Evolutionary conservation across 169 alveolate genomes (phyloP), one percentile per base, ranked within the genome.

Genomic region (Plasmodium inui): DNA sequence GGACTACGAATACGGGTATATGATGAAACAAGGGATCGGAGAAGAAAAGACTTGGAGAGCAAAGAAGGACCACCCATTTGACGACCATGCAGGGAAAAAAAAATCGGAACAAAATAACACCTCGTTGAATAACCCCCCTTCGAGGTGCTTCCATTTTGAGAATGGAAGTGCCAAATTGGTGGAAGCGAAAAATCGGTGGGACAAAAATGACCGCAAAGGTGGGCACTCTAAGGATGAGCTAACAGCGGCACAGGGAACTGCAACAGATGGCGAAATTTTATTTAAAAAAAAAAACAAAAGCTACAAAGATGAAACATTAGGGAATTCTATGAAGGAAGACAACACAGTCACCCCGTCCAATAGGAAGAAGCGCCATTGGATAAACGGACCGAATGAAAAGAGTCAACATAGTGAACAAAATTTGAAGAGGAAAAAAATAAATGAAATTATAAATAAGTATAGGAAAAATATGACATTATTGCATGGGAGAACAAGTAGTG

Each of bases 351-450:
- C n/a, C 39, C 70, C 8, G 26, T 22, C 6, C n/a, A 53, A 74
- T 67, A 70, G 61, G 50, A 86, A 78, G 70, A 78, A 78, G 19
- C 46, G 73, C n/a, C 26, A 34, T 80, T 80, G 28, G 50, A 3
- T 32, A 34, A 82, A 91, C 41, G 78, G 30, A 32, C 71, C 10
- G 12, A 50, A 46, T 50, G 61, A 50, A 50, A 50, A 50, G 26
- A 14, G 61, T 12, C 26, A 50, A 50, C 61, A 50, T 14, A 17
- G 61, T 50, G 92, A 81, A 19, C 37, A 39, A 67, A 72, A 44
- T 61, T 81, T 91, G 41, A 91, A 91, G 61, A 81, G 86, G 61
- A 91, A 91, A 91, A 91, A 91, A 91, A 91, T 91, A 71, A 91
- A 82, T 82, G 95, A 91, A 30, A 91, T 91, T 74, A 91, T 91